phyloP scores from a whole-genome alignment of 805 yeast genomes.

The Candida broadrunensis region DNA sequence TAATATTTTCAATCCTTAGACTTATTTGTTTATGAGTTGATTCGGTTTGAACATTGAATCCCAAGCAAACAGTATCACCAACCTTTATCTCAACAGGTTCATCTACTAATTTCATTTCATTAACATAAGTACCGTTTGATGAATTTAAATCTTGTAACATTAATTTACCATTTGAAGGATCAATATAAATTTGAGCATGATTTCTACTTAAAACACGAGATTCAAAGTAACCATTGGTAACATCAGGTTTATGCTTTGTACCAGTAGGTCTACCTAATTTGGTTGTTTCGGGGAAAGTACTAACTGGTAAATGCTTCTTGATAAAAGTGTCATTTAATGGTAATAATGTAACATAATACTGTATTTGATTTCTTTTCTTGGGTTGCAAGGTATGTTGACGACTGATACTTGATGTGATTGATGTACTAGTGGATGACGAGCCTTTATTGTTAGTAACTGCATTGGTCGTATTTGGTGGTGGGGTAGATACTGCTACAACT shows the following conservation, averaged over 20 bases:
- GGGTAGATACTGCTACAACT: slow-evolving; percentile 24
- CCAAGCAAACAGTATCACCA: slow-evolving; percentile 90
- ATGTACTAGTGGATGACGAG: slow-evolving; percentile 1
- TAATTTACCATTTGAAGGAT: slow-evolving; percentile 58
- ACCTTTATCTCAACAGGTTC: slow-evolving; percentile 62
- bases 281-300: slow-evolving; percentile 75
- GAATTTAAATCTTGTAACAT: slow-evolving; percentile 84
- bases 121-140: slow-evolving; percentile 92
- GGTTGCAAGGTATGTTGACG: slow-evolving; percentile 10
- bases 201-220: slow-evolving; percentile 89
- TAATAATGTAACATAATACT: slow-evolving; percentile 64
- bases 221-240: slow-evolving; percentile 90
- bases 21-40: slow-evolving; percentile 82
- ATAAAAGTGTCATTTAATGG: slow-evolving; percentile 83
- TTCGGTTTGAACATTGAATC: slow-evolving; percentile 76
- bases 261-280: slow-evolving; percentile 90
- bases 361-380: slow-evolving; percentile 24
- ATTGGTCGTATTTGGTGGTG: slow-evolving; percentile 6
- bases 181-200: slow-evolving; percentile 88
- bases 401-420: slow-evolving; percentile 3
- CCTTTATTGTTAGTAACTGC: not conserved
- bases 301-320: slow-evolving; percentile 74
- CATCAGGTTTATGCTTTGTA: slow-evolving; percentile 52
- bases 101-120: slow-evolving; percentile 63
- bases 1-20: slow-evolving; percentile 74